Percentiles rank a stretch among this genome's conserved stretches.
Conservation (phyloP, 2,329 filamentous ascomycete genomes). For the Alternaria sp. region DNA sequence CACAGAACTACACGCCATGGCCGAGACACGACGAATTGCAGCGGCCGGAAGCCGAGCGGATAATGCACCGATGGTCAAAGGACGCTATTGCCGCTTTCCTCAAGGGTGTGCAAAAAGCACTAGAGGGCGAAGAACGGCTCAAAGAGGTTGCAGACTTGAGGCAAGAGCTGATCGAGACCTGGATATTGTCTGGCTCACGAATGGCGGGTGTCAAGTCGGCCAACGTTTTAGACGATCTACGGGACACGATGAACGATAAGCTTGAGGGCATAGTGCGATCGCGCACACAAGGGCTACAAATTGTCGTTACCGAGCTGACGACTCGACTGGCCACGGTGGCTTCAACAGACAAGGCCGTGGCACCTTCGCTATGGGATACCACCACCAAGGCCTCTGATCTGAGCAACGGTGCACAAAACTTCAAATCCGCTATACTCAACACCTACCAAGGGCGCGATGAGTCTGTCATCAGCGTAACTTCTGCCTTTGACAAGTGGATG, state of each 20-base stretch:
- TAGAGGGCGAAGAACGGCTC: slow-evolving; percentile 69
- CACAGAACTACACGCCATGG: slow-evolving; percentile 85
- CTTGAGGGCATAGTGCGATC: slow-evolving; percentile 68
- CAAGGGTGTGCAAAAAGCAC: slow-evolving; percentile 65
- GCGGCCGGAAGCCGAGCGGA: slow-evolving; percentile 49
- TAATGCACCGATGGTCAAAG: slow-evolving; percentile 51
- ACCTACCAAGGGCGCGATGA: slow-evolving; percentile 76
- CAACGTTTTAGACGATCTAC: slow-evolving; percentile 71
- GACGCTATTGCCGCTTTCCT: slow-evolving; percentile 53
- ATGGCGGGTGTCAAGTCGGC: slow-evolving; percentile 71
- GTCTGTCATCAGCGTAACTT: slow-evolving; percentile 66
- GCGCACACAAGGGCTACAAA: slow-evolving; percentile 69
- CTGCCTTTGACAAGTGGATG: slow-evolving; percentile 75
- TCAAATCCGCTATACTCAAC: slow-evolving; percentile 73
- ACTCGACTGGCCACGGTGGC: slow-evolving; percentile 66
- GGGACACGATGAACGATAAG: slow-evolving; percentile 71
- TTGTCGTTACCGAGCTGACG: slow-evolving; percentile 70
- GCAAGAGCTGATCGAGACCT: slow-evolving; percentile 73
- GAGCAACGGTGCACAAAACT: slow-evolving; percentile 67
- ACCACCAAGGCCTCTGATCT: slow-evolving; percentile 70
- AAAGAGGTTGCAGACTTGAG: slow-evolving; percentile 73
- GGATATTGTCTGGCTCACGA: slow-evolving; percentile 73
- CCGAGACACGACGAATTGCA: slow-evolving; percentile 76
- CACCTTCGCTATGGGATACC: slow-evolving; percentile 70
- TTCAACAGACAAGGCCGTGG: slow-evolving; percentile 49